Conservation (phyloP, 1,284 basidiomycete species). For the Boletus mariae region DNA sequence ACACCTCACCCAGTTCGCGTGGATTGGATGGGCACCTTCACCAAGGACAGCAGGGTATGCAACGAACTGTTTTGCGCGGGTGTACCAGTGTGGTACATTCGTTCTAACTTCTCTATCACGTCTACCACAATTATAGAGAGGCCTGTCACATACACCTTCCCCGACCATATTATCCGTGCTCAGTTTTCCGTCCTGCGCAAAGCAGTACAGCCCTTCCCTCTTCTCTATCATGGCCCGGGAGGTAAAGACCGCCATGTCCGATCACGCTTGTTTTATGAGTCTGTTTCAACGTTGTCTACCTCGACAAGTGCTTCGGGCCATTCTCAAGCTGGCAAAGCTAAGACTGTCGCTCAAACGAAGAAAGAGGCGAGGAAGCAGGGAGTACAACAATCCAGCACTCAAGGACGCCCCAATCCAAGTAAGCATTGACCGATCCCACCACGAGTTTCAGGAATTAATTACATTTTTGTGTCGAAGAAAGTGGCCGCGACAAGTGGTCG, state of each 20-base stretch:
- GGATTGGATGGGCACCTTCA: slow-evolving; percentile 8
- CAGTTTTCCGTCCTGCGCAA: neutral
- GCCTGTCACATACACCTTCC: neutral
- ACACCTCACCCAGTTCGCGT: neutral
- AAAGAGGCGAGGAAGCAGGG: neutral
- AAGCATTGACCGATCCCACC: neutral
- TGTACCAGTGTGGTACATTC: slow-evolving; percentile 3
- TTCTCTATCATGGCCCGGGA: neutral
- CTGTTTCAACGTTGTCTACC: neutral
- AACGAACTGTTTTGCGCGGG: neutral
- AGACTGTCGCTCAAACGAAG: neutral
- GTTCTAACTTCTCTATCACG: neutral
- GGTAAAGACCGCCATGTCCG: neutral
- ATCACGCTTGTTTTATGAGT: neutral
- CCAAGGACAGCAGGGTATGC: neutral
- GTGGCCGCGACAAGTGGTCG: slow-evolving; percentile 4
- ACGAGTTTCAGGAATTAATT: no score
- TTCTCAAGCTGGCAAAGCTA: neutral
- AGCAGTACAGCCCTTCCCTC: neutral
- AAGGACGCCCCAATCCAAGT: neutral
- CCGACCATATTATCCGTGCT: neutral
- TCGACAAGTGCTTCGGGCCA: neutral
- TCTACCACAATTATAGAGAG: neutral
- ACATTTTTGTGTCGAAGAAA: neutral
- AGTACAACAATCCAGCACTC: neutral